Conservation (phyloP, 495 filamentous ascomycete genomes). For the Lasiosphaeria miniovina region DNA sequence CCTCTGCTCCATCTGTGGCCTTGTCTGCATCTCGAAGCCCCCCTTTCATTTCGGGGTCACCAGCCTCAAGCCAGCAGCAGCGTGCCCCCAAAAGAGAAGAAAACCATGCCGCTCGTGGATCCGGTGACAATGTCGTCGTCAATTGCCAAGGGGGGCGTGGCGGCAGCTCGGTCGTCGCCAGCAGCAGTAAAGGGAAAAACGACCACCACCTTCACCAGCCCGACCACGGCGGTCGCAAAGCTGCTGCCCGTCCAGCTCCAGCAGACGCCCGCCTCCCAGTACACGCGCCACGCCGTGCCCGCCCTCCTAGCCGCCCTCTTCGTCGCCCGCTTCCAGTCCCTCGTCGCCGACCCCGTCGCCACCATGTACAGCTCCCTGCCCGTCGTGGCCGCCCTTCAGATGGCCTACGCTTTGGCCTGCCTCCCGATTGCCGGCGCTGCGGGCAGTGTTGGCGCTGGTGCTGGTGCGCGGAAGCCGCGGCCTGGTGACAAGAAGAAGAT, state of each 20-base stretch:
- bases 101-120: conserved; percentile 33
- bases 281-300: conserved; percentile 39
- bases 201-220: neutral
- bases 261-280: conserved; percentile 31
- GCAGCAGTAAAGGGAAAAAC: conserved; percentile 3
- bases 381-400: conserved; percentile 61
- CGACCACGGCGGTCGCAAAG: conserved; percentile 17
- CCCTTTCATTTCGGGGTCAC: neutral
- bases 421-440: conserved; percentile 60
- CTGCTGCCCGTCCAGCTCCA: conserved; percentile 35
- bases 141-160: conserved; percentile 18
- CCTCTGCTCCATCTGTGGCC: neutral
- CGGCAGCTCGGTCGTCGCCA: conserved; percentile 7
- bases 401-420: conserved; percentile 66
- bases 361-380: conserved; percentile 61
- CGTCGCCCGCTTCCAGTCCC: conserved; percentile 56
- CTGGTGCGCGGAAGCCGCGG: conserved; percentile 29
- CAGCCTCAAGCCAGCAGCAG: neutral
- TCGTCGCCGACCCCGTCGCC: conserved; percentile 69
- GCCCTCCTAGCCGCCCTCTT: conserved; percentile 60
- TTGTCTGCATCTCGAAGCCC: neutral
- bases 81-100: neutral
- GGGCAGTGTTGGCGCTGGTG: conserved; percentile 8
- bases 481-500: conserved; percentile 44
- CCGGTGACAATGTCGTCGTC: conserved; percentile 31